Evolutionary conservation across 176 grass and related monocot species (phyloP).

Genomic region (Poa annua): DNA sequence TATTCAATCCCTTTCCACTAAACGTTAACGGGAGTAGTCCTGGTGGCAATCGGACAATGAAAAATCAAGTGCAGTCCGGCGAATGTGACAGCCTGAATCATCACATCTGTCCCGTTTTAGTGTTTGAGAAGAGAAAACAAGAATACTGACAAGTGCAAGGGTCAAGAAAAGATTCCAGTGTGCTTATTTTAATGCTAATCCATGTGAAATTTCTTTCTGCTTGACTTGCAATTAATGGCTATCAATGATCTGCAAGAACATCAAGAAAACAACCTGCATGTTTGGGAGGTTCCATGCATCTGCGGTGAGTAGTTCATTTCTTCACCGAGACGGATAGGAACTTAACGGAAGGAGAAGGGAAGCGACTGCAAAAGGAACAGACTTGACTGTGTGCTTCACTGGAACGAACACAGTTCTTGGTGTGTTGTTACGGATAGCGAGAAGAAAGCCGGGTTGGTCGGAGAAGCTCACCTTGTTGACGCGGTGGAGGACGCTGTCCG

Average conservation of each 20-base stretch:
- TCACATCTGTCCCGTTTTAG: neutral
- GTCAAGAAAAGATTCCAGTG: conserved; percentile 18
- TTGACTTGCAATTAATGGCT: neutral
- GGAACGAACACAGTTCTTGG: too few relatives aligned
- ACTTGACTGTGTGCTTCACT: too few relatives aligned
- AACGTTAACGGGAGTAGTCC: too few relatives aligned
- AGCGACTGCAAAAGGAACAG: neutral
- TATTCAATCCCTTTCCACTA: too few relatives aligned
- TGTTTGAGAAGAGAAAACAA: neutral
- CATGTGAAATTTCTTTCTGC: too few relatives aligned
- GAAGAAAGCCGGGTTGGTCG: too few relatives aligned
- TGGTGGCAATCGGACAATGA: neutral
- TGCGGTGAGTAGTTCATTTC: too few relatives aligned
- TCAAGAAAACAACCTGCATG: neutral
- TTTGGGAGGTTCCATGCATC: too few relatives aligned
- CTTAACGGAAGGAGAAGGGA: too few relatives aligned
- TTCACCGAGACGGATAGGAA: too few relatives aligned
- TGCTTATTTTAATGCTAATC: too few relatives aligned
- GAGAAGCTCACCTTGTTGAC: conserved; percentile 30
- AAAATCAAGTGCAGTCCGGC: neutral
- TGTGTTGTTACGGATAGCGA: too few relatives aligned
- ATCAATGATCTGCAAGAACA: neutral
- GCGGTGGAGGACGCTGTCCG: neutral
- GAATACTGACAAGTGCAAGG: neutral
- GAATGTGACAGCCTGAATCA: conserved; percentile 11